Evolutionary conservation across 2,329 filamentous ascomycete genomes (phyloP).

Genomic region (Alternaria conjuncta): DNA sequence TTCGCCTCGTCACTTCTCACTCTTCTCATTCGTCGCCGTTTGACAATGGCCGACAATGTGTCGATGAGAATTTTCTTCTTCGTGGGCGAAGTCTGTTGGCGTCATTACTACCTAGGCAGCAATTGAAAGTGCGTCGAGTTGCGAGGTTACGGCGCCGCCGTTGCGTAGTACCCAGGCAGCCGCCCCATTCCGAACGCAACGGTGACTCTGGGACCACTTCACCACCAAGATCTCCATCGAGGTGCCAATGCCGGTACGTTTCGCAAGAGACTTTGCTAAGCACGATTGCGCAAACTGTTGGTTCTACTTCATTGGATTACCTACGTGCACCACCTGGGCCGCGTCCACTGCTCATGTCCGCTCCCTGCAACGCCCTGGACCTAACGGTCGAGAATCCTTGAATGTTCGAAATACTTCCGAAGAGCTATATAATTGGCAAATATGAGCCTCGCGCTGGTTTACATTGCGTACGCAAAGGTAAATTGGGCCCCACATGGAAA

Average conservation of each 20-base stretch:
- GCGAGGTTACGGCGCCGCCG: neutral
- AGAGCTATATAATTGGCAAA: neutral
- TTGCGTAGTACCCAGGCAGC: neutral
- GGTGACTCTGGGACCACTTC: neutral
- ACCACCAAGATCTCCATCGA: neutral
- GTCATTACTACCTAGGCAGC: neutral
- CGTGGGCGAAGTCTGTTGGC: neutral
- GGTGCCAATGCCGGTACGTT: neutral
- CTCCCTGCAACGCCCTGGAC: neutral
- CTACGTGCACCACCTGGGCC: neutral
- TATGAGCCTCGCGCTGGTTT: neutral
- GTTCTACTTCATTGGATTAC: neutral
- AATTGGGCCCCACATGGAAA: neutral
- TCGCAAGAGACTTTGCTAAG: neutral
- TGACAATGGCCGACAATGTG: neutral
- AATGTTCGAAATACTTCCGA: neutral
- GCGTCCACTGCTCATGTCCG: constrained; percentile 9
- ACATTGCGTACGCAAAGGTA: neutral
- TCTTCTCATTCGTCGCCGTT: neutral
- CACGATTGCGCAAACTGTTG: neutral
- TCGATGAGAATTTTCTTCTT: neutral
- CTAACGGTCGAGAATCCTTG: neutral
- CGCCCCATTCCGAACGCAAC: neutral
- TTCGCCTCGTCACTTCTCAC: constrained; percentile 1
- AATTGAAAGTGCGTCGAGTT: neutral